Base-by-base conservation (phyloP, 495 filamentous ascomycete genomes). In the Penicillium verhagenii region DNA sequence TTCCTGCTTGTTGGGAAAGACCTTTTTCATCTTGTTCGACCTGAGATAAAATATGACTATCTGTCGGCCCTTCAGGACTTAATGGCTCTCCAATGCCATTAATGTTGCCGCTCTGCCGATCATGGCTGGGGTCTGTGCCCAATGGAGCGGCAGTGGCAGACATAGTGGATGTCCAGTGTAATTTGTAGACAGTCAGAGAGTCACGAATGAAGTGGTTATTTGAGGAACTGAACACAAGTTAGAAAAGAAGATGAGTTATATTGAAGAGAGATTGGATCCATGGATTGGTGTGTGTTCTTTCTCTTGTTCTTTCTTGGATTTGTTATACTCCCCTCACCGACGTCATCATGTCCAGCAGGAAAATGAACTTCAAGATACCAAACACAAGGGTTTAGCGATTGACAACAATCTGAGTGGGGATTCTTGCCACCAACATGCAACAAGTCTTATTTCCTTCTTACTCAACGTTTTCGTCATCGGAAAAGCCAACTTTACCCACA, bases 21-120 rank as follows among this genome's bases (percentile, higher is more conserved):
- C 80, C 77, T 57, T 80, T 77, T 42, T 82, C 72, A 14, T 73
- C 72, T 48, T 71, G 74, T 38, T 74, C 71, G 6, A 72, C 64
- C 38, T 72, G 66, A 2, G 79, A 74, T 5, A 82, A 61, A 4
- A 76, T 65, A 68, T 80, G 79, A 53, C 76, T 80, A 10, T 79
- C 77, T 6, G 78, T 79, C 19, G 76, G 71, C 9, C 63, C 66
- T 24, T 48, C 45, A n/a, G n/a, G 26, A 7, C 1, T 42, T 9
- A 23, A 13, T 8, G 42, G 13, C 14, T 45, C 45, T 20, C 14
- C 19, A 10, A 23, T n/a, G 16, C 9, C 45, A 35, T 48, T 48
- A 2, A 13, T 7, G 26, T 48, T 33, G 33, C 33, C 16, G 13
- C 14, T 16, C 13, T 35, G 33, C 33, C 1, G 33, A 16, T 35